Percentiles rank a stretch among this genome's conserved stretches.
Evolutionary conservation across 179 eudicot genomes (phyloP).

Genomic region (Drosera spatulata): DNA sequence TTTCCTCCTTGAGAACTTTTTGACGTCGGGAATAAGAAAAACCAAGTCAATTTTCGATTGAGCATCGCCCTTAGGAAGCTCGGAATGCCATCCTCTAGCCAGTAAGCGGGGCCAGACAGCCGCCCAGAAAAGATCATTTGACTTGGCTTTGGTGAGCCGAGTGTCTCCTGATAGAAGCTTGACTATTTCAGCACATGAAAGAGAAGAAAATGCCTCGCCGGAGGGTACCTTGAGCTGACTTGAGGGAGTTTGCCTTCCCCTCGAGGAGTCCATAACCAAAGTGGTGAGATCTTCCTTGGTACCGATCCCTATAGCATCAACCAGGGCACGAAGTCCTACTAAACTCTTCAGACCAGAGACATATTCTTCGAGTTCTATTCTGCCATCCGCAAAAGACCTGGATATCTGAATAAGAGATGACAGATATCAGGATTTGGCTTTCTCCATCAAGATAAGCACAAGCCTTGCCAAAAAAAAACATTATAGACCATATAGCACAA

Average conservation of each 20-base stretch:
- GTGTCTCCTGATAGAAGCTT: slow-evolving; percentile 57
- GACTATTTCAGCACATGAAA: slow-evolving; percentile 46
- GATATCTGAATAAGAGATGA: slow-evolving; percentile 29
- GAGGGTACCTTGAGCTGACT: slow-evolving; percentile 33
- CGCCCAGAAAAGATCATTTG: slow-evolving; percentile 83
- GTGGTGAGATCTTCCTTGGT: slow-evolving; percentile 57
- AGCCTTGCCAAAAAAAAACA: background rate
- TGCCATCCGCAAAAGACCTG: slow-evolving; percentile 43
- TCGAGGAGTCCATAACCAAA: background rate
- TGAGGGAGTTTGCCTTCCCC: slow-evolving; percentile 13
- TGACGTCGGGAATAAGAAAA: too few species aligned
- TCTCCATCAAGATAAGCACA: too few species aligned
- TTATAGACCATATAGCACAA: background rate
- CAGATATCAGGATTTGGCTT: background rate
- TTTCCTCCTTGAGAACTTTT: too few species aligned
- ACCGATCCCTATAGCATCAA: slow-evolving; percentile 66
- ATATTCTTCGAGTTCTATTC: slow-evolving; percentile 36
- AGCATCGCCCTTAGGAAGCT: too few species aligned
- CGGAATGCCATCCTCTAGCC: slow-evolving; percentile 86
- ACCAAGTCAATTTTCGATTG: too few species aligned
- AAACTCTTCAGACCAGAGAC: slow-evolving; percentile 32
- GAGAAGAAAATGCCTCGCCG: slow-evolving; percentile 63
- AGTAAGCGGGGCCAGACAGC: slow-evolving; percentile 92
- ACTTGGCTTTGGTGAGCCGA: slow-evolving; percentile 70
- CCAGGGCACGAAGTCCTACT: slow-evolving; percentile 46